These are phyloP conservation scores for Buddleja alternifolia DNA, from an alignment of 257 asterid species.

Conservation along the genomic window DNA sequence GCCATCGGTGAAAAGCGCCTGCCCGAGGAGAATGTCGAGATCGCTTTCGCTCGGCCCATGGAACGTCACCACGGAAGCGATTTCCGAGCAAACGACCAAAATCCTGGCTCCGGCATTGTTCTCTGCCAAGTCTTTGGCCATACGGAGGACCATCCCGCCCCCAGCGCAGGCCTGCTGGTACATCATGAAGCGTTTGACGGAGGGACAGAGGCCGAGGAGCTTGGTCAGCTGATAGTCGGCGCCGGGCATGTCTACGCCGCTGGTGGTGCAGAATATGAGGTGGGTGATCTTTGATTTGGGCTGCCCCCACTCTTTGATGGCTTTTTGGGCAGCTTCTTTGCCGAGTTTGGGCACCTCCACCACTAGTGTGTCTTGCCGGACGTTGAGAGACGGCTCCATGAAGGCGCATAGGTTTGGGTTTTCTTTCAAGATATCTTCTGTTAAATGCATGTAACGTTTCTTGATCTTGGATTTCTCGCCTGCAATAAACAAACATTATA, in stretches of 20 bases:
- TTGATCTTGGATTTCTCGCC: constrained; percentile 76
- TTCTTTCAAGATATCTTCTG: constrained; percentile 62
- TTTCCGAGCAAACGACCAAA: constrained; percentile 69
- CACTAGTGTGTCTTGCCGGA: constrained; percentile 71
- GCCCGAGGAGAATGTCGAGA: constrained; percentile 61
- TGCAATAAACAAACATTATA: constrained; percentile 10
- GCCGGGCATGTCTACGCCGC: constrained; percentile 94
- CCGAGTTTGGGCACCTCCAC: constrained; percentile 83
- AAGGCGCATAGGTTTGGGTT: constrained; percentile 60
- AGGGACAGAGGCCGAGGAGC: constrained; percentile 72
- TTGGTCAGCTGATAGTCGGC: constrained; percentile 78
- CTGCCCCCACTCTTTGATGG: constrained; percentile 88
- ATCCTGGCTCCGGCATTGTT: constrained; percentile 72
- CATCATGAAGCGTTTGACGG: constrained; percentile 75
- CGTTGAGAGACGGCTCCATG: constrained; percentile 75
- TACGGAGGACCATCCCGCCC: constrained; percentile 72
- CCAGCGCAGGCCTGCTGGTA: constrained; percentile 84
- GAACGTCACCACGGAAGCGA: constrained; percentile 55
- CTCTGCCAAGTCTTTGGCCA: constrained; percentile 83
- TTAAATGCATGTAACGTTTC: constrained; percentile 66
- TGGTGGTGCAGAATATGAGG: constrained; percentile 74
- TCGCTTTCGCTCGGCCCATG: constrained; percentile 66
- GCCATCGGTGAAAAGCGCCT: constrained; percentile 66
- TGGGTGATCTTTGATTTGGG: constrained; percentile 81
- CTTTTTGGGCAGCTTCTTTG: constrained; percentile 81